A percentile compares a stretch with the other conserved stretches of the same genome.
These are phyloP conservation scores for Filobasidium floriforme DNA, from an alignment of 768 basidiomycete species.

Conservation along the genomic window DNA sequence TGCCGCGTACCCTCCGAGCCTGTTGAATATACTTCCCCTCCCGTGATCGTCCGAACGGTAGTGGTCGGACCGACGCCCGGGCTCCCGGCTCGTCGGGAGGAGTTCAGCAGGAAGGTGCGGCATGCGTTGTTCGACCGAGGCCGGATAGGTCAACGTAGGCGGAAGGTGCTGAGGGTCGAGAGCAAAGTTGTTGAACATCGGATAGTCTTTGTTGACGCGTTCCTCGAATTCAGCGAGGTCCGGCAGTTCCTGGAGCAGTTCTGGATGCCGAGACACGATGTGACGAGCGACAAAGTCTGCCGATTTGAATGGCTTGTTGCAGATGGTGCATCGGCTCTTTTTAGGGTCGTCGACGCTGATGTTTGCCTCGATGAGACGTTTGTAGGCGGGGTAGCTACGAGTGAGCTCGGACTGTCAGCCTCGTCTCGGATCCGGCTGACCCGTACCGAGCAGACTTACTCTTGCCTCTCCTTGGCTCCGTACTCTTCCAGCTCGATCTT, in stretches of 20 bases:
- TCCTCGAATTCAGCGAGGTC: conserved; percentile 8
- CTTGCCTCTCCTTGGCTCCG: conserved; percentile 80
- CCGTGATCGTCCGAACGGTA: conserved; percentile 27
- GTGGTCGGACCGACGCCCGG: conserved; percentile 49
- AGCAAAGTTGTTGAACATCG: conserved; percentile 88
- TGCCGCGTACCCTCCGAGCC: conserved; percentile 68
- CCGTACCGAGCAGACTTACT: conserved; percentile 52
- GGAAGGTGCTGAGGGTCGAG: conserved; percentile 84
- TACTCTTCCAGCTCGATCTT: conserved; percentile 79
- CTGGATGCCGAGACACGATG: conserved; percentile 85
- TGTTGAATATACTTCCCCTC: conserved; percentile 57
- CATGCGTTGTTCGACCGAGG: conserved; percentile 29
- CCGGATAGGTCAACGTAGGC: conserved; percentile 32
- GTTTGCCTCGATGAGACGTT: conserved; percentile 63
- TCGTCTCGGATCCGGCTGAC: conserved; percentile 5
- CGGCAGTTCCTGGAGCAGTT: conserved; percentile 63
- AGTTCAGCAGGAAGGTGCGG: conserved; percentile 1
- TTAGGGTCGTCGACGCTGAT: conserved; percentile 72
- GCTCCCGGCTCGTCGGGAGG: conserved; percentile 38
- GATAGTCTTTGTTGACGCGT: conserved; percentile 16
- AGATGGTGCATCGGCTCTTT: conserved; percentile 88
- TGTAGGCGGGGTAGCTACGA: conserved; percentile 44
- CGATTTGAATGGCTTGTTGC: conserved; percentile 95
- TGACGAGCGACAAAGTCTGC: conserved; percentile 97
- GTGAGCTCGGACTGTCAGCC: conserved; percentile 29